Evolutionary conservation across 1,139 yeast species (phyloP), one percentile per base, ranked within the genome.

Genomic region (Candida sanyaensis): DNA sequence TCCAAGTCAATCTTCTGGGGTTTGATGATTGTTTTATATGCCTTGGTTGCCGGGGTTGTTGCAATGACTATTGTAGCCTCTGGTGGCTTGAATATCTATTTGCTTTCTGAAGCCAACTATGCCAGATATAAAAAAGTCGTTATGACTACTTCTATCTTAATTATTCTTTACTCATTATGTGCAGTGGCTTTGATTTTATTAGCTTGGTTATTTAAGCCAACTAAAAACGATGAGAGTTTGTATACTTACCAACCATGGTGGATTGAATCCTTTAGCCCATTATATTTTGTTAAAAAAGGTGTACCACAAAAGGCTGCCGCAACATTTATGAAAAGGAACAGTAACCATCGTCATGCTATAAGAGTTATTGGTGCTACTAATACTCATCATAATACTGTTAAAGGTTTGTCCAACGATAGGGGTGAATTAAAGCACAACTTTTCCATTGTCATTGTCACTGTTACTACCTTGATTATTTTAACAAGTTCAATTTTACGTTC

Each of bases 191-290:
- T 86, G 59, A 69, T 86, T 45, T 61, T 62, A 0, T 63, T 77
- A 37, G 81, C 92, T 0, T 86, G 71, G 60, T 55, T 78, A 50
- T 68, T 81, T 56, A 78, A 80, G 49, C 85, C 90, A 26, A 81
- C 88, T 11, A 56, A 65, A 42, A 73, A 73, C 51, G 86, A 83
- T 60, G 80, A 76, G 56, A 65, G 69, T 43, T 68, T 83, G 40
- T 72, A 77, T 56, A 83, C 89, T 17, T 81, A 81, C 61, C 93
- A 86, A 64, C 89, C 95, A 34, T 84, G 86, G 78, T 87, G 95
- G 95, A 83, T 87, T 59, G 84, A 84, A 60, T 77, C 83, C 1
- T 84, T 85, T 57, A 61, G 69, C 13, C 75, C 84, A 11, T 66
- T 71, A 40, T 84, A 84, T 62, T 84, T 74, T 62, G 83, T 81